These are phyloP conservation scores for Leccinum incarnatum DNA, from an alignment of 768 basidiomycete species.

Conservation along the genomic window DNA sequence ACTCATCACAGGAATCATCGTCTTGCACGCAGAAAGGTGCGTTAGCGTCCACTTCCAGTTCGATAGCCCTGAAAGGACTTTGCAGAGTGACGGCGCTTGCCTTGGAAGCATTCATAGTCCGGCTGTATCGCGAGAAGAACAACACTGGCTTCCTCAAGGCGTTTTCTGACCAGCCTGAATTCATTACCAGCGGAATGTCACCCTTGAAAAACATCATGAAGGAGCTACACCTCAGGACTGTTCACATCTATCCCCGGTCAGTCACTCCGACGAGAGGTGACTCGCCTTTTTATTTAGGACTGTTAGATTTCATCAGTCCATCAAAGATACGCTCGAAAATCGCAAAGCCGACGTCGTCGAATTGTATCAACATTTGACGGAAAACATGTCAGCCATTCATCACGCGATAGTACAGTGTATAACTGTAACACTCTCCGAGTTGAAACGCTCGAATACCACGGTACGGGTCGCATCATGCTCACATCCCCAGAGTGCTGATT, in stretches of 20 bases:
- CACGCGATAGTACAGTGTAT: conserved; percentile 92
- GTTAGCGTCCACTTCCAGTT: conserved; percentile 8
- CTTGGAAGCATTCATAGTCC: conserved; percentile 89
- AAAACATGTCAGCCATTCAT: conserved; percentile 88
- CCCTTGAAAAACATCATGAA: conserved; percentile 92
- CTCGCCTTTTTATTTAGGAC: neutral
- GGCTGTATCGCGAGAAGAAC: conserved; percentile 89
- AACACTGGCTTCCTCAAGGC: conserved; percentile 90
- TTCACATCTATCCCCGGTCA: conserved; percentile 90
- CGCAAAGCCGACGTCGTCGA: conserved; percentile 91
- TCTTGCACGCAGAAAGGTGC: conserved; percentile 89
- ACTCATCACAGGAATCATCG: conserved; percentile 83
- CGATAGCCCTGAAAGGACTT: neutral
- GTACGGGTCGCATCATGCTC: conserved; percentile 32
- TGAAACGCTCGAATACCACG: conserved; percentile 82
- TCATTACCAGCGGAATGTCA: conserved; percentile 88
- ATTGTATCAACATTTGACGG: conserved; percentile 80
- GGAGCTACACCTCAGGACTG: conserved; percentile 81
- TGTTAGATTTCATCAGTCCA: conserved; percentile 81
- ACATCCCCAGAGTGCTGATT: neutral
- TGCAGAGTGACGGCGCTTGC: conserved; percentile 78
- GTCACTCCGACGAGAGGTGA: conserved; percentile 1
- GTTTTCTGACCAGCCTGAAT: conserved; percentile 95
- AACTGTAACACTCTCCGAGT: conserved; percentile 81
- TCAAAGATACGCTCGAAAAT: conserved; percentile 78